Conservation (phyloP, 2,329 filamentous ascomycete genomes). For the Penicillium sp. region DNA sequence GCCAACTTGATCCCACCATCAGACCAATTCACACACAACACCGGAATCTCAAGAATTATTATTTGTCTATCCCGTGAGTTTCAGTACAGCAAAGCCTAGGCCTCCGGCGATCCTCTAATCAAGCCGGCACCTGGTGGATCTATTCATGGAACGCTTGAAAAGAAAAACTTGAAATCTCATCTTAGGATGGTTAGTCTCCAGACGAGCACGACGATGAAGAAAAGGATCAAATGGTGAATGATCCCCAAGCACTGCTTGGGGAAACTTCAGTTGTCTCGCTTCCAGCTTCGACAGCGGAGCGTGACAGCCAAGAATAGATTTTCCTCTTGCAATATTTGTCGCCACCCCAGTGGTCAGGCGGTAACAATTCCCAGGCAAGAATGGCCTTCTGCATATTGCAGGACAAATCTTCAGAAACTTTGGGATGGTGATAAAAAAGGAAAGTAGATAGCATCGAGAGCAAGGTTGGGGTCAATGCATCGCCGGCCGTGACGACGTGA, state of each 20-base stretch:
- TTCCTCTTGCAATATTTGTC: background rate
- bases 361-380: slow-evolving; percentile 2
- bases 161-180: background rate
- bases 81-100: slow-evolving; percentile 15
- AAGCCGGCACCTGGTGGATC: slow-evolving; percentile 7
- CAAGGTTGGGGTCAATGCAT: background rate
- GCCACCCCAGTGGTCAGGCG: background rate
- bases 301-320: background rate
- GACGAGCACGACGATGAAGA: slow-evolving; percentile 5
- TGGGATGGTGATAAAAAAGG: slow-evolving; percentile 8
- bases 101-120: slow-evolving; percentile 2
- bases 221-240: slow-evolving; percentile 5
- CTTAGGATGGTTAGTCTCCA: slow-evolving; percentile 10
- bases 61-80: slow-evolving; percentile 15
- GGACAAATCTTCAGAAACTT: background rate
- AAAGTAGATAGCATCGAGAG: slow-evolving; percentile 15
- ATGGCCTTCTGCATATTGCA: slow-evolving; percentile 4
- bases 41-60: slow-evolving; percentile 2
- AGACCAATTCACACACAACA: background rate
- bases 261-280: slow-evolving; percentile 16
- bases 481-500: slow-evolving; percentile 4
- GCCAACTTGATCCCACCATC: background rate
- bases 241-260: slow-evolving; percentile 19
- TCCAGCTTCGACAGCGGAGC: background rate
- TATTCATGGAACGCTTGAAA: slow-evolving; percentile 6